These are phyloP conservation scores for Prunus kanzakura DNA, from an alignment of 306 rosid genomes.

Conservation along the genomic window DNA sequence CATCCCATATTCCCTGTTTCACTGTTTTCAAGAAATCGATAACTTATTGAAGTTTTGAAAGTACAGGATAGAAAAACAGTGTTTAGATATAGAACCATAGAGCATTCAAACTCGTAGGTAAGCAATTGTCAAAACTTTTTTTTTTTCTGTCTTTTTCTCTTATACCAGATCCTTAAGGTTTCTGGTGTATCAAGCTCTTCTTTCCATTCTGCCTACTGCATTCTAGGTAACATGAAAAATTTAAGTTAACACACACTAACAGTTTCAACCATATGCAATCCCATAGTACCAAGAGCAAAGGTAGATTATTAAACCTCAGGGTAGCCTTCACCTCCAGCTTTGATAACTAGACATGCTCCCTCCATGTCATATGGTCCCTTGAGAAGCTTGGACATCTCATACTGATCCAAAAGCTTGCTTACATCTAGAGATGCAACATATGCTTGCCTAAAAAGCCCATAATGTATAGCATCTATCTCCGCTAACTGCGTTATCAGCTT, in stretches of 20 bases:
- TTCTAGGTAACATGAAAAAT: background rate
- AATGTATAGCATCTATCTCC: conserved; percentile 64
- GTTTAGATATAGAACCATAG: background rate
- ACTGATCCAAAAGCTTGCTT: conserved; percentile 61
- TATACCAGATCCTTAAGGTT: background rate
- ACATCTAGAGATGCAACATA: conserved; percentile 67
- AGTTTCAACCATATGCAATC: background rate
- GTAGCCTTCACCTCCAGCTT: conserved; percentile 47
- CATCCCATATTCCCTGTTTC: background rate
- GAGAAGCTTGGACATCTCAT: conserved; percentile 77
- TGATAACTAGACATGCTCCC: conserved; percentile 71
- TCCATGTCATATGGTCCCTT: conserved; percentile 69
- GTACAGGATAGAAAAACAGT: background rate
- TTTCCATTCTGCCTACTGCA: background rate
- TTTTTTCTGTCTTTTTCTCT: background rate
- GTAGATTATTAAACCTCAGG: conserved; percentile 52
- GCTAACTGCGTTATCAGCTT: conserved; percentile 69
- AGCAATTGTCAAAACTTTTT: background rate
- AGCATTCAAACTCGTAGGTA: background rate
- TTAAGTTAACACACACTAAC: background rate
- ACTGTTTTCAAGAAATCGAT: background rate
- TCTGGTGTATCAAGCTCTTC: background rate
- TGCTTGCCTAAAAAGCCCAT: conserved; percentile 74
- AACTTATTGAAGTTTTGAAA: background rate
- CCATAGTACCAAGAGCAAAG: conserved; percentile 16